These are phyloP conservation scores for Neolentinus lepideus DNA, from an alignment of 1,284 basidiomycete species.

Conservation along the genomic window DNA sequence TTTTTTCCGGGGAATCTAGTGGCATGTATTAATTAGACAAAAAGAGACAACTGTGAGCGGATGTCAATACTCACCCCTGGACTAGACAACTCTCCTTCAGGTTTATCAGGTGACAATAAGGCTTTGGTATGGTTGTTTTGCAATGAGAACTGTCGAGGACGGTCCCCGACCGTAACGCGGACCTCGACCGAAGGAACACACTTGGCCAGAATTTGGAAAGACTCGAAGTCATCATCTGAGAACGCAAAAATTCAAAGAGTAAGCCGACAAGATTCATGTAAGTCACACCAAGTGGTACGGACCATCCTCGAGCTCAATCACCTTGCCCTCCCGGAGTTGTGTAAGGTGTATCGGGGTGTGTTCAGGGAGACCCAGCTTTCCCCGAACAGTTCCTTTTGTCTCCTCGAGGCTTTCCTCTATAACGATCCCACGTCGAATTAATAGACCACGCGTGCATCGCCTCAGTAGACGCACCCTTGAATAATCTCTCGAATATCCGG, in stretches of 20 bases:
- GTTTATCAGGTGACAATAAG: background rate
- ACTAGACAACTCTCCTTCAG: background rate
- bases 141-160: too few species aligned
- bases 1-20: background rate
- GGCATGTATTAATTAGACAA: background rate
- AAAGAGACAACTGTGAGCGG: background rate
- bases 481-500: constrained; percentile 20
- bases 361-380: constrained; percentile 46
- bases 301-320: constrained; percentile 71
- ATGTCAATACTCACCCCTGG: background rate
- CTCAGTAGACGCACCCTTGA: constrained; percentile 16
- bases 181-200: constrained; percentile 29
- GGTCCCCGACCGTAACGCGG: constrained; percentile 20
- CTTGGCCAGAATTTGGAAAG: constrained; percentile 44
- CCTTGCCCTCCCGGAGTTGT: constrained; percentile 45
- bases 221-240: constrained; percentile 71
- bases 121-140: too few species aligned
- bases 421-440: constrained; percentile 1
- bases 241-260: too few species aligned
- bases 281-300: too few species aligned
- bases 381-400: constrained; percentile 46
- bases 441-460: background rate
- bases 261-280: too few species aligned
- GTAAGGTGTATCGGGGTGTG: constrained; percentile 38
- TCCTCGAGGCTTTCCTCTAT: constrained; percentile 54